Conservation (phyloP, 208 protist genomes). For the Naegleria fowleri region DNA sequence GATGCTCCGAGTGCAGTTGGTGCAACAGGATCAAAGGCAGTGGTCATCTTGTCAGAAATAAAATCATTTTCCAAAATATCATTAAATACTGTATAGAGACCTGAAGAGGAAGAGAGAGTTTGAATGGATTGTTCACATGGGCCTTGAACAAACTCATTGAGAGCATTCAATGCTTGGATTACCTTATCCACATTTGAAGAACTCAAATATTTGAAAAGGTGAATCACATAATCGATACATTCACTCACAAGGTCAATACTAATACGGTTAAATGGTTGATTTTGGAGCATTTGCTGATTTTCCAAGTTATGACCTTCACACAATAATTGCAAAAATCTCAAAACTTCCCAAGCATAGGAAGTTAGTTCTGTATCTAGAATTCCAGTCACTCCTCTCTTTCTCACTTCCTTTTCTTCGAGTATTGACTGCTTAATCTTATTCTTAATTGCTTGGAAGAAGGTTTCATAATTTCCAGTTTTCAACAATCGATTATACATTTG, state of each 20-base stretch:
- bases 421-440: background rate
- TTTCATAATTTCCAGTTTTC: background rate
- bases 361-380: background rate
- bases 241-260: conserved; percentile 59
- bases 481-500: background rate
- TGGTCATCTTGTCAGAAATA: background rate
- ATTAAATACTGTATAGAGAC: background rate
- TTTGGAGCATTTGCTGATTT: conserved; percentile 56
- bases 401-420: background rate
- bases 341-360: conserved; percentile 20
- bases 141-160: conserved; percentile 13
- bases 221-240: background rate
- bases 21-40: background rate
- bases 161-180: background rate
- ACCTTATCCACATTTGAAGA: background rate
- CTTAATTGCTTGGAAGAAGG: background rate
- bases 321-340: conserved; percentile 58
- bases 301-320: conserved; percentile 57
- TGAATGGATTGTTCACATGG: background rate
- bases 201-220: background rate
- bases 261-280: conserved; percentile 59
- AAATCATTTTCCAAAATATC: conserved; percentile 17
- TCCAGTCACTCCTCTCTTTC: background rate
- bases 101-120: background rate
- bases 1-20: background rate